phyloP scores from a whole-genome alignment of 768 basidiomycete genomes.

The Harrya chromipes region DNA sequence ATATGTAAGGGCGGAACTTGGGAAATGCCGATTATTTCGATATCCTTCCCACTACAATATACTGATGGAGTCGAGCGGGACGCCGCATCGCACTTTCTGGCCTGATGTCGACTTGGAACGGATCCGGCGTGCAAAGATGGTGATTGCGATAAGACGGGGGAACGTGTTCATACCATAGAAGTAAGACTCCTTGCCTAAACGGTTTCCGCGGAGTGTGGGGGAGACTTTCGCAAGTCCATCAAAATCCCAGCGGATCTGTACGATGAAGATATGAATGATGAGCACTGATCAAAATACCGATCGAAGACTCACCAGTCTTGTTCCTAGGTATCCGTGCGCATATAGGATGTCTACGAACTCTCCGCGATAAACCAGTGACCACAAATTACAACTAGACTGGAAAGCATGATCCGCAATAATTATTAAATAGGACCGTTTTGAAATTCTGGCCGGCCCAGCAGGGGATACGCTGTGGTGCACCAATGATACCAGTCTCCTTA shows the following conservation, averaged over 20 bases:
- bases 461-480: neutral
- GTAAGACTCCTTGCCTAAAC: neutral
- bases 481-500: neutral
- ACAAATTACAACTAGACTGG: neutral
- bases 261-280: neutral
- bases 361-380: neutral
- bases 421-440: neutral
- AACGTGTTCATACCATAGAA: conserved; percentile 4
- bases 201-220: neutral
- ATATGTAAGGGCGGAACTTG: neutral
- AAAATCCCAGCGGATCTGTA: neutral
- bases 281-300: neutral
- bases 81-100: neutral
- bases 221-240: neutral
- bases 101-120: neutral
- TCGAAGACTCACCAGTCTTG: neutral
- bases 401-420: neutral
- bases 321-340: neutral
- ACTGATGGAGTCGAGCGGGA: conserved; percentile 1
- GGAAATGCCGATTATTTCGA: neutral
- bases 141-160: conserved; percentile 6
- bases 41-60: neutral
- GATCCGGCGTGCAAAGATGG: neutral
- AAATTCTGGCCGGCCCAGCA: neutral
- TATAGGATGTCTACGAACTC: neutral